A percentile compares a stretch with the other conserved stretches of the same genome.
Conservation (phyloP, 768 basidiomycete species). For the Lactarius indigo region DNA sequence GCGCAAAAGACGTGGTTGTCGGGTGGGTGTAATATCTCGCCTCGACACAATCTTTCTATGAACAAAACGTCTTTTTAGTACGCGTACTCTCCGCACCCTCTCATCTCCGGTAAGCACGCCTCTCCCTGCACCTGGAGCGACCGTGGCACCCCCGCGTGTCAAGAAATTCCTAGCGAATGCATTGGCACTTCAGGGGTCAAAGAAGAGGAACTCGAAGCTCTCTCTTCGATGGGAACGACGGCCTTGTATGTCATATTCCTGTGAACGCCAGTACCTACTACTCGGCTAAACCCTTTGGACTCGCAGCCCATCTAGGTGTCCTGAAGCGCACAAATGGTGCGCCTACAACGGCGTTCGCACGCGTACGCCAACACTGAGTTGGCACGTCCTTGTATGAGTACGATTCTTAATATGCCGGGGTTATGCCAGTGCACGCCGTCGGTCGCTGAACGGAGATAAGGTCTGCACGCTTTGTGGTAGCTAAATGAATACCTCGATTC, state of each 20-base stretch:
- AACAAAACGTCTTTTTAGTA: slow-evolving; percentile 15
- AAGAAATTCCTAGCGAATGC: slow-evolving; percentile 18
- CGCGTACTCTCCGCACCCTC: slow-evolving; percentile 23
- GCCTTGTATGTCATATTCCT: slow-evolving; percentile 17
- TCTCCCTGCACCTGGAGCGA: neutral
- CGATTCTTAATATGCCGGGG: neutral
- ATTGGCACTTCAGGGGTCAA: slow-evolving; percentile 1
- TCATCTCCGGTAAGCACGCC: slow-evolving; percentile 7
- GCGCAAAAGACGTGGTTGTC: slow-evolving; percentile 23
- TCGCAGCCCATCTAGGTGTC: slow-evolving; percentile 19
- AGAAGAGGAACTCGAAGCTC: neutral
- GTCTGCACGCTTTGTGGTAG: neutral
- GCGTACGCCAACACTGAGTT: neutral
- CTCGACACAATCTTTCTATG: neutral
- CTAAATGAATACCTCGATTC: neutral
- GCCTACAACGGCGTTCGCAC: slow-evolving; percentile 19
- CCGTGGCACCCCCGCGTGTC: slow-evolving; percentile 14
- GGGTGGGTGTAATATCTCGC: slow-evolving; percentile 19
- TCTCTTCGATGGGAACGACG: slow-evolving; percentile 23
- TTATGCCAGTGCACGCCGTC: neutral
- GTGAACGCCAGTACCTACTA: neutral
- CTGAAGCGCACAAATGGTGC: slow-evolving; percentile 19
- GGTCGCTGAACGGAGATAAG: neutral
- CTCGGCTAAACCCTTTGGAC: neutral
- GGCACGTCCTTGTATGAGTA: neutral